Evolutionary conservation across 2,329 filamentous ascomycete species (phyloP).

Genomic region (Elsinoe necatrix): DNA sequence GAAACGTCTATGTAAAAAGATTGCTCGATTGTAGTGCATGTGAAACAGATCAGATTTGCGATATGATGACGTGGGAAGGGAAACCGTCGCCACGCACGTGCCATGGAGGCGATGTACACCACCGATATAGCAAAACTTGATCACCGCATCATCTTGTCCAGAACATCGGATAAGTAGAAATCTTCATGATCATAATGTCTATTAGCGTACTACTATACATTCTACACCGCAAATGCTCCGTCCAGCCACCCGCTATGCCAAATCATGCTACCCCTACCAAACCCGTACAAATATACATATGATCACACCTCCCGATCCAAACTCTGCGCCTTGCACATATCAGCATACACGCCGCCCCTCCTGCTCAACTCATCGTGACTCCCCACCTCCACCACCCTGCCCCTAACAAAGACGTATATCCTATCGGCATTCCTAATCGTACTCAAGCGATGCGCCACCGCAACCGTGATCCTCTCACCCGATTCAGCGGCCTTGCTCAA

Average conservation of each 20-base stretch:
- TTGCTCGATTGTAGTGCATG: neutral
- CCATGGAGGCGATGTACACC: too few species aligned
- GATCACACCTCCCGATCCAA: conserved; percentile 11
- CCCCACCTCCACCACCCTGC: conserved; percentile 33
- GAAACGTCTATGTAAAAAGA: neutral
- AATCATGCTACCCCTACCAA: neutral
- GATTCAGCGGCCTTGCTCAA: conserved; percentile 26
- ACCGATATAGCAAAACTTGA: too few species aligned
- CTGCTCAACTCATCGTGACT: conserved; percentile 31
- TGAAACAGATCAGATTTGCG: neutral
- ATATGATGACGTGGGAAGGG: neutral
- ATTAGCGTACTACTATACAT: neutral
- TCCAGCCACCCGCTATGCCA: neutral
- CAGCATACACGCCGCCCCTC: conserved; percentile 15
- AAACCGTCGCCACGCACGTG: neutral
- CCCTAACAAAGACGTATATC: conserved; percentile 35
- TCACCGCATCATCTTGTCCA: too few species aligned
- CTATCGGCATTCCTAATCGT: conserved; percentile 35
- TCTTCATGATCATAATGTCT: neutral
- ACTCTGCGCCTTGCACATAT: conserved; percentile 13
- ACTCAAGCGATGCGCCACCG: conserved; percentile 37
- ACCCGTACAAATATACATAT: neutral
- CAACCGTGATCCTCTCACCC: conserved; percentile 31
- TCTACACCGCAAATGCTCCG: neutral
- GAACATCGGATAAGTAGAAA: too few species aligned